A percentile compares a stretch with the other conserved stretches of the same genome.
Conservation (phyloP, 306 rosid genomes). For the Castanospermum australe region DNA sequence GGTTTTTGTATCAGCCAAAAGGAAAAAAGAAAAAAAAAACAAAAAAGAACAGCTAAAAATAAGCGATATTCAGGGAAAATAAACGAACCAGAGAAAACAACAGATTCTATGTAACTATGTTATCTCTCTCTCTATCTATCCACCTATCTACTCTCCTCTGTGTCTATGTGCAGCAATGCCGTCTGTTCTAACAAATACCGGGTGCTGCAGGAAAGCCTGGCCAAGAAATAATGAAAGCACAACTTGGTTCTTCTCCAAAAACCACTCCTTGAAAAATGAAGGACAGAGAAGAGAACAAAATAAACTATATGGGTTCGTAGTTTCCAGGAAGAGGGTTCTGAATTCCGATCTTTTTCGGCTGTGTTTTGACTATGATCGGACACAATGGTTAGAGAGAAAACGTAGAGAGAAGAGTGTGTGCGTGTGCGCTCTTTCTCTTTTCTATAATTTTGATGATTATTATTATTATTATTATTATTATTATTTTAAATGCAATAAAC, state of each 20-base stretch:
- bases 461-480: not conserved
- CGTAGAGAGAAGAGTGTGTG: not conserved
- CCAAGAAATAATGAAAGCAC: too few species aligned
- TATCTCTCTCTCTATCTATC: not conserved
- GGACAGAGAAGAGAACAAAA: not conserved
- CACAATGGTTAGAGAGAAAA: not conserved
- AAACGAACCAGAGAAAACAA: not conserved
- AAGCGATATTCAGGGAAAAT: conserved; percentile 10
- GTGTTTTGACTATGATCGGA: conserved; percentile 44
- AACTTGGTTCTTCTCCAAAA: conserved; percentile 10
- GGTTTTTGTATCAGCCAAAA: not conserved
- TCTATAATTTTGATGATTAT: not conserved
- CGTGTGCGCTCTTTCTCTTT: conserved; percentile 17
- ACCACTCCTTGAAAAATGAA: not conserved
- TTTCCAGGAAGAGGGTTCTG: not conserved
- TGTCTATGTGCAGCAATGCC: conserved; percentile 24
- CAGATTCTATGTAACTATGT: not conserved
- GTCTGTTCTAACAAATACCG: conserved; percentile 23
- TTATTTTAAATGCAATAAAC: not conserved
- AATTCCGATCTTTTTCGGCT: conserved; percentile 24
- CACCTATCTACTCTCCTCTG: not conserved
- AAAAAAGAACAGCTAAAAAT: not conserved
- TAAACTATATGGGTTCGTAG: not conserved
- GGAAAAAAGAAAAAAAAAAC: not conserved
- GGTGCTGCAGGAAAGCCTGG: conserved; percentile 31